Evolutionary conservation across 1,284 basidiomycete genomes (phyloP).

Genomic region (Blastosporella zonata): DNA sequence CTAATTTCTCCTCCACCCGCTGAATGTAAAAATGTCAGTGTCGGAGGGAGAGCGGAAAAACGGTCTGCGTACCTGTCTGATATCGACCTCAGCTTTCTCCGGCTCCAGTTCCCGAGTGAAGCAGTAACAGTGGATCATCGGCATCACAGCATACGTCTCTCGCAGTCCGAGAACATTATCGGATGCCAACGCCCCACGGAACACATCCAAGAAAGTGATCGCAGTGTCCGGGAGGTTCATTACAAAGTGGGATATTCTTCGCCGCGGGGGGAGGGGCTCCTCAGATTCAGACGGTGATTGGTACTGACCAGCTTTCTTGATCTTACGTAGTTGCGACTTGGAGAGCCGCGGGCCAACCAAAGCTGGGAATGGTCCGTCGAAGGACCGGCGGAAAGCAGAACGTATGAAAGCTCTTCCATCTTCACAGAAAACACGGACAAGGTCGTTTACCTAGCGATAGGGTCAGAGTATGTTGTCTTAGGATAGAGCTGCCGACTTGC

Average conservation of each 20-base stretch:
- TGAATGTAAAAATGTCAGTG: constrained; percentile 31
- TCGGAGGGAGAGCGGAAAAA: constrained; percentile 2
- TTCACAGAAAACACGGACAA: constrained; percentile 69
- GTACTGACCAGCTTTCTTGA: constrained; percentile 19
- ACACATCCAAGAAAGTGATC: constrained; percentile 88
- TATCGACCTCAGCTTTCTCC: constrained; percentile 69
- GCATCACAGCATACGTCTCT: constrained; percentile 64
- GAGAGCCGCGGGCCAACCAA: constrained; percentile 45
- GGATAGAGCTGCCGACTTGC: constrained; percentile 37
- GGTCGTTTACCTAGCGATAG: constrained; percentile 58
- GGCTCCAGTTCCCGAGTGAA: constrained; percentile 88
- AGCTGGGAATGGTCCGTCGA: constrained; percentile 62
- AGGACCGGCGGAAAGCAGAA: constrained; percentile 48
- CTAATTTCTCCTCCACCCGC: constrained; percentile 75
- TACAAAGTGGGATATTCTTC: constrained; percentile 81
- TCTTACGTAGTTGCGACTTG: constrained; percentile 28
- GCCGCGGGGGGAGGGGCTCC: constrained; percentile 35
- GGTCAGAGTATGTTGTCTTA: background rate
- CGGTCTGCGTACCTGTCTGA: constrained; percentile 62
- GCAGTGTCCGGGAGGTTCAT: constrained; percentile 98
- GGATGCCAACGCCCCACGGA: constrained; percentile 64
- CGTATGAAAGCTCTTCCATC: constrained; percentile 88
- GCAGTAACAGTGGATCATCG: constrained; percentile 94
- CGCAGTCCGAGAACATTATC: constrained; percentile 29
- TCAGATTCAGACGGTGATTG: background rate